Percentiles rank a stretch among this genome's conserved stretches.
phyloP scores from a whole-genome alignment of 2,329 filamentous ascomycete species.

The Bisporella sp. region DNA sequence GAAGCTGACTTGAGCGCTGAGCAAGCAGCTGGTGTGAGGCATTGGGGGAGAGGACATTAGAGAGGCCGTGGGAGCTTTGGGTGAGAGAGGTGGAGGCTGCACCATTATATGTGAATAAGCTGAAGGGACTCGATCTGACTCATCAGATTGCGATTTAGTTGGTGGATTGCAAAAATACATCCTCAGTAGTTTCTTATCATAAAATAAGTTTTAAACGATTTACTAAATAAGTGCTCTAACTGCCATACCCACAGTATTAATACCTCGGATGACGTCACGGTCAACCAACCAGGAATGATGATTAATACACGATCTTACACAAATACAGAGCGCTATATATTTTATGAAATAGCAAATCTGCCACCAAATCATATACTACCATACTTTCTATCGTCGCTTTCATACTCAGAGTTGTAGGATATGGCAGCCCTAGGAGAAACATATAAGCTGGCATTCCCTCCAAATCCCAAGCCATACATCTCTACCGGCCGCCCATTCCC shows the following conservation, averaged over 20 bases:
- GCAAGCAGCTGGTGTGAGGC: slow-evolving; percentile 16
- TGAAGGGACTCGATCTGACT: no score
- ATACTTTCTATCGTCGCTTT: background rate
- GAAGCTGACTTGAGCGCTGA: slow-evolving; percentile 12
- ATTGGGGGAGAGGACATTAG: slow-evolving; percentile 23
- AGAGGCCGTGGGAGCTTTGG: slow-evolving; percentile 26
- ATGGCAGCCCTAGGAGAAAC: slow-evolving; percentile 2
- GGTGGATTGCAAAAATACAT: no score
- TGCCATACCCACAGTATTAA: no score
- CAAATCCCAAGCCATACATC: slow-evolving; percentile 6
- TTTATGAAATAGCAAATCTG: no score
- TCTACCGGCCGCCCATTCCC: slow-evolving; percentile 9
- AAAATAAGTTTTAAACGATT: no score
- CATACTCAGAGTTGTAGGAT: slow-evolving; percentile 2
- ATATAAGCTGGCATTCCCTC: slow-evolving; percentile 48
- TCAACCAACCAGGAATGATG: no score
- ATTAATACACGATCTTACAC: no score
- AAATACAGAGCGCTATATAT: no score
- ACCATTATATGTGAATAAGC: slow-evolving; percentile 15
- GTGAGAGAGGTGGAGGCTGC: slow-evolving; percentile 21
- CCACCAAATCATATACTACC: background rate
- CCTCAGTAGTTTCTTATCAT: no score
- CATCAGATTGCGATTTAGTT: no score
- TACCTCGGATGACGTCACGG: no score
- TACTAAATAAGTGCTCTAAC: no score